Percentiles rank a stretch among this genome's conserved stretches.
These are phyloP conservation scores for Maudiozyma serrabonitensis DNA, from an alignment of 805 yeast genomes.

Conservation along the genomic window DNA sequence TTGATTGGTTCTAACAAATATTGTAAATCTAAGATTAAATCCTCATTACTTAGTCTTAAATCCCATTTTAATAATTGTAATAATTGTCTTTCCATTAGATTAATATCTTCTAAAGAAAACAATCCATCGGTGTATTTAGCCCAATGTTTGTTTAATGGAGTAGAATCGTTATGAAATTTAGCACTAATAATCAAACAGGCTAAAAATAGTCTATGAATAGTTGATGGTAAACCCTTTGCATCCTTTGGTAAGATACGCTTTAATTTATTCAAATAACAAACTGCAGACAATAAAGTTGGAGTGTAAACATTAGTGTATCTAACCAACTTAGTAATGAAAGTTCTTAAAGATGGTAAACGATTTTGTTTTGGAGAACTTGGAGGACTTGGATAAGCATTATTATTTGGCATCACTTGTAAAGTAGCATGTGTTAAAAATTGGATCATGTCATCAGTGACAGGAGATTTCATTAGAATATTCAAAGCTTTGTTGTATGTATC, in stretches of 20 bases:
- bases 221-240: conserved; percentile 70
- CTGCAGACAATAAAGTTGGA: conserved; percentile 65
- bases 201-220: conserved; percentile 67
- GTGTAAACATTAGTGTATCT: conserved; percentile 73
- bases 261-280: conserved; percentile 56
- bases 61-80: conserved; percentile 65
- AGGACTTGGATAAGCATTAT: conserved; percentile 13
- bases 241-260: conserved; percentile 54
- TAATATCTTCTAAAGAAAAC: conserved; percentile 57
- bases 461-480: conserved; percentile 47
- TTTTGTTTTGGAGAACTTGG: conserved; percentile 28
- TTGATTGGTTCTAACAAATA: conserved; percentile 73
- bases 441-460: conserved; percentile 67
- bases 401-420: conserved; percentile 53
- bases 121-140: conserved; percentile 68
- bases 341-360: conserved; percentile 54
- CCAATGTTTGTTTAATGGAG: conserved; percentile 75
- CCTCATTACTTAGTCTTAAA: conserved; percentile 54
- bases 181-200: conserved; percentile 67
- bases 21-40: conserved; percentile 55
- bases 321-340: conserved; percentile 62
- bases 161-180: conserved; percentile 67
- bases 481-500: conserved; percentile 42
- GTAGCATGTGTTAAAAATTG: conserved; percentile 58
- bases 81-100: conserved; percentile 72